Conservation (phyloP, 2,329 filamentous ascomycete species). For the Fonsecaea erecta region DNA sequence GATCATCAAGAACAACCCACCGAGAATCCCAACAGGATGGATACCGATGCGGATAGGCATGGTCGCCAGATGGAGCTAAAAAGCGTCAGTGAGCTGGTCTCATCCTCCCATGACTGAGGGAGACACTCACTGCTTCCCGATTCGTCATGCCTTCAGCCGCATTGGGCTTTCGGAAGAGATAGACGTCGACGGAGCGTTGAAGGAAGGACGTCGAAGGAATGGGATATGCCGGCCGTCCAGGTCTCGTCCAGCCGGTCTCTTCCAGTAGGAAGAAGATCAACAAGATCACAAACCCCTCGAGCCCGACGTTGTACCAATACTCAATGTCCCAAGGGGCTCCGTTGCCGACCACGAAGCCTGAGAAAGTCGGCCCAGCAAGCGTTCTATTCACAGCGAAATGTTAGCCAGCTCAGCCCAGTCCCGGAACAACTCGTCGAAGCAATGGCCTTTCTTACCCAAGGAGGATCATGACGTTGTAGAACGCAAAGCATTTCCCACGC, state of each 20-base stretch:
- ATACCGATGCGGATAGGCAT: conserved; percentile 22
- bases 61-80: conserved; percentile 38
- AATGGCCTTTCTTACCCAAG: conserved; percentile 44
- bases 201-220: neutral
- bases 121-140: neutral
- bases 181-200: neutral
- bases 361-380: conserved; percentile 35
- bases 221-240: conserved; percentile 16
- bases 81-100: neutral
- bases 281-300: conserved; percentile 44
- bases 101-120: neutral
- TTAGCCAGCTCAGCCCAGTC: conserved; percentile 36
- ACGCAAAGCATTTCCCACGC: conserved; percentile 48
- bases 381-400: conserved; percentile 37
- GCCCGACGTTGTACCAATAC: conserved; percentile 53
- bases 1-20: conserved; percentile 16
- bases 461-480: conserved; percentile 45
- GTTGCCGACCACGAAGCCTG: conserved; percentile 46
- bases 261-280: conserved; percentile 47
- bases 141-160: conserved; percentile 6
- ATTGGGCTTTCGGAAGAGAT: conserved; percentile 6
- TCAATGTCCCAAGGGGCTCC: conserved; percentile 45
- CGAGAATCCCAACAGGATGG: conserved; percentile 9
- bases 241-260: conserved; percentile 47
- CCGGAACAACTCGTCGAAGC: no score